Evolutionary conservation across 495 filamentous ascomycete genomes (phyloP).

Genomic region (Parachaetomium inaequale): DNA sequence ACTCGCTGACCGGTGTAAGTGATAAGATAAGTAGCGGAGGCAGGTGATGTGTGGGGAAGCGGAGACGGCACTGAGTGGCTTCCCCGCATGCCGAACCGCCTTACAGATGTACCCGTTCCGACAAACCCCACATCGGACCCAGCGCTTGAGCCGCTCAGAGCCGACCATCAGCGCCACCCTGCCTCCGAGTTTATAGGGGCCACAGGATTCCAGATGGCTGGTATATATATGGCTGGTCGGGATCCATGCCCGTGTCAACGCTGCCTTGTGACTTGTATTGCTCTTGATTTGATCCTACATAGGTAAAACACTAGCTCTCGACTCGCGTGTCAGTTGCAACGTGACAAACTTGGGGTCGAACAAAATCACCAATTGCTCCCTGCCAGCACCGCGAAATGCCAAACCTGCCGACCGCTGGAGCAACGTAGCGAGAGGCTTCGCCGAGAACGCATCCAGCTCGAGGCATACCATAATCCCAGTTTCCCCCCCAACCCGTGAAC

Average conservation of each 20-base stretch:
- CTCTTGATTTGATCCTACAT: neutral
- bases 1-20: conserved; percentile 17
- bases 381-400: neutral
- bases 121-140: neutral
- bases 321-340: neutral
- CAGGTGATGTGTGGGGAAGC: conserved; percentile 14
- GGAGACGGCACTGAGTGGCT: neutral
- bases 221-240: too few relatives aligned
- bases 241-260: neutral
- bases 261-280: neutral
- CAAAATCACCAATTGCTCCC: neutral
- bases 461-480: neutral
- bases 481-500: neutral
- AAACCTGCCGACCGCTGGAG: neutral
- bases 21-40: conserved; percentile 24
- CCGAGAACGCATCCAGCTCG: neutral
- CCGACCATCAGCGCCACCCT: conserved; percentile 1
- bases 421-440: neutral
- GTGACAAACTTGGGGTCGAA: neutral
- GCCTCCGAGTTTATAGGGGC: neutral
- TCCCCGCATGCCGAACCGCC: conserved; percentile 18
- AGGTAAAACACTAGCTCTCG: neutral
- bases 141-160: conserved; percentile 14
- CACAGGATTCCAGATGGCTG: neutral
- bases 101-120: conserved; percentile 12